phyloP scores from a whole-genome alignment of 306 rosid genomes.

The Quercus suber region DNA sequence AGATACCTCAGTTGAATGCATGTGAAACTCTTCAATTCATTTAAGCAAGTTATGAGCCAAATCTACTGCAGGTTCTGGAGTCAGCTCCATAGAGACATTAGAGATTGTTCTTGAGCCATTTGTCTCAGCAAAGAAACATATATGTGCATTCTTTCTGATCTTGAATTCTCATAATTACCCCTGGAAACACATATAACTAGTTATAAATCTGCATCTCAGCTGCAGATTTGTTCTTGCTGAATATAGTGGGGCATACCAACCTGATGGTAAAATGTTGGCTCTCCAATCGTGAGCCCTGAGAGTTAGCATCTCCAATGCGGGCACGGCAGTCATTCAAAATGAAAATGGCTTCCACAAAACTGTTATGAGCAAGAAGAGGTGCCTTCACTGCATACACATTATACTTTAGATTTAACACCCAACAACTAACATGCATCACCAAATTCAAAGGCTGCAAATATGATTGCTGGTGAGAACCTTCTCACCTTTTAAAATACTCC shows the following conservation, averaged over 20 bases:
- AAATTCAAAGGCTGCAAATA: constrained; percentile 22
- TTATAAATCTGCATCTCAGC: constrained; percentile 7
- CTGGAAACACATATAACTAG: constrained; percentile 34
- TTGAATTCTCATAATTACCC: constrained; percentile 71
- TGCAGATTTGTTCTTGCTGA: constrained; percentile 13
- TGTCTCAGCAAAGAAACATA: constrained; percentile 82
- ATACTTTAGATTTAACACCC: constrained; percentile 20
- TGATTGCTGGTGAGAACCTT: constrained; percentile 15
- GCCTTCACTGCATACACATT: constrained; percentile 63
- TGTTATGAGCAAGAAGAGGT: constrained; percentile 87
- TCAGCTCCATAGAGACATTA: constrained; percentile 80
- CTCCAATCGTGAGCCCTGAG: constrained; percentile 50
- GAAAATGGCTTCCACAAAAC: constrained; percentile 89
- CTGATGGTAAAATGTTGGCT: constrained; percentile 40
- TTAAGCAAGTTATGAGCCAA: constrained; percentile 71
- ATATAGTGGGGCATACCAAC: constrained; percentile 22
- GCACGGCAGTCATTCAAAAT: constrained; percentile 77
- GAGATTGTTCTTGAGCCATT: constrained; percentile 93
- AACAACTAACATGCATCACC: background rate
- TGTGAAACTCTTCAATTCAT: constrained; percentile 65
- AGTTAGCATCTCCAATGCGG: constrained; percentile 60
- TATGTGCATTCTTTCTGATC: constrained; percentile 81
- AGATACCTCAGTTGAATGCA: constrained; percentile 92
- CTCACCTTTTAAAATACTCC: constrained; percentile 83
- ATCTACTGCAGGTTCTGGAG: constrained; percentile 77